Conservation (phyloP, 495 filamentous ascomycete genomes). For the Penicillium crystallinum region DNA sequence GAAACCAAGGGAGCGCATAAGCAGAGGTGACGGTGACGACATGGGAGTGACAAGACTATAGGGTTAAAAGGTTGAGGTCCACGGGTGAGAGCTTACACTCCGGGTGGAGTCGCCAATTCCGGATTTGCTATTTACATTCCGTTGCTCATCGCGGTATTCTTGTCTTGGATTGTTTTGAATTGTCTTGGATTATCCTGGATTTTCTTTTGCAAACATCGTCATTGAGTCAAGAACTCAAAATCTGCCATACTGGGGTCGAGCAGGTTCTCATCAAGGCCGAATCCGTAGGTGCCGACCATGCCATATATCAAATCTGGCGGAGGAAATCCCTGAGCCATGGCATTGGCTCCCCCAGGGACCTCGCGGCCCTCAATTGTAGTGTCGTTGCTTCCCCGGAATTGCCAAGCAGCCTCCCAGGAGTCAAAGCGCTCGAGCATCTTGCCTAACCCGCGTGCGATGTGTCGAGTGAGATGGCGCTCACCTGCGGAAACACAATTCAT, state of each 20-base stretch:
- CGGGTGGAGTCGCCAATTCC: neutral
- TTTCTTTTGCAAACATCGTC: neutral
- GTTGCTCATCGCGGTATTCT: neutral
- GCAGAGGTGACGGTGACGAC: constrained; percentile 25
- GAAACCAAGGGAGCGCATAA: constrained; percentile 22
- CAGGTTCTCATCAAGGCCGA: constrained; percentile 44
- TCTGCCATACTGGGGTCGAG: constrained; percentile 45
- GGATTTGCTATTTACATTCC: constrained; percentile 13
- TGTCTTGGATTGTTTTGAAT: neutral
- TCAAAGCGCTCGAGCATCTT: constrained; percentile 49
- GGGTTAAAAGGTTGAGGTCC: neutral
- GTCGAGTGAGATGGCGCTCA: constrained; percentile 48
- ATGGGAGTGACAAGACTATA: constrained; percentile 10
- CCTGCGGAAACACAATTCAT: constrained; percentile 49
- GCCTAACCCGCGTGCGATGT: constrained; percentile 49
- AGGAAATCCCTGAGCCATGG: constrained; percentile 44
- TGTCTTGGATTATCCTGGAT: neutral
- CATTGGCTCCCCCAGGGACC: constrained; percentile 41
- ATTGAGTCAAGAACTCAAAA: constrained; percentile 41
- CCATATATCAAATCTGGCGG: constrained; percentile 47
- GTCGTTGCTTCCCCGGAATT: constrained; percentile 17
- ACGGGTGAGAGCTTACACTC: constrained; percentile 19
- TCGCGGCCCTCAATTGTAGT: constrained; percentile 15
- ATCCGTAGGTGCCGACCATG: constrained; percentile 47
- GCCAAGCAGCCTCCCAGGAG: constrained; percentile 39